phyloP scores from a whole-genome alignment of 23 red algal genomes.

The Pyropia haitanensis region DNA sequence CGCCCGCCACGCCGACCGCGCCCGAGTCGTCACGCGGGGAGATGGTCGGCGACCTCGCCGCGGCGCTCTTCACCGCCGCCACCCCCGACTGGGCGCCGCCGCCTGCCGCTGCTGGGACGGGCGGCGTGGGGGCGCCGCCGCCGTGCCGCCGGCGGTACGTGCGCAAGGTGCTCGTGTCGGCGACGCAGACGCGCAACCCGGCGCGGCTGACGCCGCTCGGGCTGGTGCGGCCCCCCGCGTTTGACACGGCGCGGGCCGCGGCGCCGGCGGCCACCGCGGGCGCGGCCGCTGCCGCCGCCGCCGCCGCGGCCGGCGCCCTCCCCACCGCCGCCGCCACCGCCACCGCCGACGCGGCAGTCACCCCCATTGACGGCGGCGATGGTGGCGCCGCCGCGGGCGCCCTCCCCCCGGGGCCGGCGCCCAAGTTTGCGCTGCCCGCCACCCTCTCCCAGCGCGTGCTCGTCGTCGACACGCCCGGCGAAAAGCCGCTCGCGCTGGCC shows the following conservation, averaged over 20 bases:
- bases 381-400: not conserved
- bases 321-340: not conserved
- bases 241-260: not conserved
- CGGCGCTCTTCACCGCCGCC: too few species aligned
- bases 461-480: constrained; percentile 17
- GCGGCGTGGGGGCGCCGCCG: too few species aligned
- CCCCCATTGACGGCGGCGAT: not conserved
- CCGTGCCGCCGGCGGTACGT: not conserved
- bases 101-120: too few species aligned
- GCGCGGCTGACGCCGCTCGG: constrained; percentile 35
- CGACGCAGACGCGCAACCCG: constrained; percentile 71
- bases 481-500: constrained; percentile 36
- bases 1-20: too few species aligned
- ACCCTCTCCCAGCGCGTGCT: not conserved
- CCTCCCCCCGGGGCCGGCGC: not conserved
- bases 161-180: constrained; percentile 66
- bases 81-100: too few species aligned
- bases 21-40: too few species aligned
- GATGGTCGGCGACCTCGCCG: too few species aligned
- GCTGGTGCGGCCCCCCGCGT: constrained; percentile 19
- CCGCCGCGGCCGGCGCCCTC: not conserved
- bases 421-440: not conserved
- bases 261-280: too few species aligned
- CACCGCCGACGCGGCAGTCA: constrained; percentile 4
- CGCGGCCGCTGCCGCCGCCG: too few species aligned